A percentile compares a stretch with the other conserved stretches of the same genome.
Conservation (phyloP, 306 rosid species). For the Styphnolobium japonicum region DNA sequence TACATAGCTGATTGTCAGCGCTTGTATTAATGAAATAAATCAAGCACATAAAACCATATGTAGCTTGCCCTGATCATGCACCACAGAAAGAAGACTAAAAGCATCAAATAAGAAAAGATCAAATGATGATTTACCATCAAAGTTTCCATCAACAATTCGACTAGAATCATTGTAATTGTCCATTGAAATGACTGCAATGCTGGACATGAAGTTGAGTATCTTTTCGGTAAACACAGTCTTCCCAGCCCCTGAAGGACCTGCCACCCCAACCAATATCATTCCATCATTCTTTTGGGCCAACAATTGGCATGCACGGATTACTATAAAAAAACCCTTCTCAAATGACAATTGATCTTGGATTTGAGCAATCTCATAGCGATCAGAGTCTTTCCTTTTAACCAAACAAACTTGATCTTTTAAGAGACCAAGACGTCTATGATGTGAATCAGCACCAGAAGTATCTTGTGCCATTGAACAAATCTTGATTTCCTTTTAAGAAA, state of each 20-base stretch:
- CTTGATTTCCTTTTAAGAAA: conserved; percentile 29
- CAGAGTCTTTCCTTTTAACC: conserved; percentile 68
- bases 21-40: neutral
- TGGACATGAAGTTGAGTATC: conserved; percentile 89
- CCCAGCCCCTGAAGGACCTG: conserved; percentile 99
- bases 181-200: conserved; percentile 97
- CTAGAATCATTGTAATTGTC: conserved; percentile 95
- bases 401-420: conserved; percentile 86
- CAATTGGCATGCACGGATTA: conserved; percentile 88
- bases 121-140: conserved; percentile 67
- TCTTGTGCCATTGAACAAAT: conserved; percentile 58
- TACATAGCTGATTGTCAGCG: neutral
- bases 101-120: conserved; percentile 19
- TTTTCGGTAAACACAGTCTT: conserved; percentile 92
- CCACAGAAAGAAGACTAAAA: conserved; percentile 17
- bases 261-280: conserved; percentile 84
- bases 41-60: too few relatives aligned
- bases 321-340: conserved; percentile 95
- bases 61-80: conserved; percentile 10
- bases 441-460: conserved; percentile 51
- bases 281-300: conserved; percentile 91
- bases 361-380: conserved; percentile 70
- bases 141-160: conserved; percentile 96
- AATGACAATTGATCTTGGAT: conserved; percentile 72
- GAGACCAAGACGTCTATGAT: conserved; percentile 70